Percentiles rank a stretch among this genome's conserved stretches.
These are phyloP conservation scores for Triglochin maritima DNA, from an alignment of 106 monocot genomes.

Conservation along the genomic window DNA sequence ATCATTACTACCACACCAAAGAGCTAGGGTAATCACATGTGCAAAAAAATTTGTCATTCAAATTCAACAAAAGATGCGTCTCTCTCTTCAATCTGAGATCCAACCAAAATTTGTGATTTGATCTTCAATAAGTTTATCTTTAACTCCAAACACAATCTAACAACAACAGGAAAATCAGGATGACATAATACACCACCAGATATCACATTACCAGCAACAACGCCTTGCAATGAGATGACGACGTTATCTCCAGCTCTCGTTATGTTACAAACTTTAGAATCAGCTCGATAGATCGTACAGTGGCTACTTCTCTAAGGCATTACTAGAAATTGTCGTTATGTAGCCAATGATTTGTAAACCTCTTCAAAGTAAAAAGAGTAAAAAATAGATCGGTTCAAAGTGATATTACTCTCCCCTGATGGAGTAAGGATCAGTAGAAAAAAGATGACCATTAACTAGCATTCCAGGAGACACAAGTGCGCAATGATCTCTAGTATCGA, in stretches of 20 bases:
- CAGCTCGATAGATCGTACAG: conserved; percentile 58
- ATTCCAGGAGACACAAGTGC: no score
- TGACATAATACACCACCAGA: conserved; percentile 74
- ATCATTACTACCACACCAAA: no score
- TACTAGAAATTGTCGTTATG: conserved; percentile 44
- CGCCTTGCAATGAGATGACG: conserved; percentile 51
- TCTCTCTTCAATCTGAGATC: conserved; percentile 75
- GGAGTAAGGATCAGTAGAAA: no score
- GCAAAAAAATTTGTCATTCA: no score
- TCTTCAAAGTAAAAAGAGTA: no score
- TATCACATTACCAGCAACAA: conserved; percentile 29
- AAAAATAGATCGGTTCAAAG: no score
- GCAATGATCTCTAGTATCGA: no score
- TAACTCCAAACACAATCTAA: conserved; percentile 62
- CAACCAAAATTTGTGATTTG: conserved; percentile 48
- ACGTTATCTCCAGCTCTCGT: conserved; percentile 89
- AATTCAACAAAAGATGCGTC: no score
- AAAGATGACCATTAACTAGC: no score
- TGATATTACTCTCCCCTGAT: no score
- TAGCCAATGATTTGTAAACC: neutral
- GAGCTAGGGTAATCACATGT: no score
- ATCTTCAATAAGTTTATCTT: conserved; percentile 62
- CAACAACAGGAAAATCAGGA: conserved; percentile 64
- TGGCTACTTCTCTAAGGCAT: conserved; percentile 62
- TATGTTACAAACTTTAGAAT: conserved; percentile 35